These are phyloP conservation scores for Clarireedia paspali DNA, from an alignment of 2,329 filamentous ascomycete species.

Conservation along the genomic window DNA sequence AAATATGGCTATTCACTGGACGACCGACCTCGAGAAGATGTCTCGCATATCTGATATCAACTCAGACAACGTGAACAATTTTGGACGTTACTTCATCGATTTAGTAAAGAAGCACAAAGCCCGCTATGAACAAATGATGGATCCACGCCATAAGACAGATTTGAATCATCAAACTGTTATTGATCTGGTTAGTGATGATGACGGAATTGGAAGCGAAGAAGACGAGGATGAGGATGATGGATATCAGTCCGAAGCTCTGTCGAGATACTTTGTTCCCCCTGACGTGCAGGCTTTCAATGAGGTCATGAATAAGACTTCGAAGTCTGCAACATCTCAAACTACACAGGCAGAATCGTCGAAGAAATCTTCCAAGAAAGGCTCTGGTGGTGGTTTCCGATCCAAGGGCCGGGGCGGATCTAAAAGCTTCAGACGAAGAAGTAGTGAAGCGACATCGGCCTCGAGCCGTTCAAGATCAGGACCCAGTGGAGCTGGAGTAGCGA, in stretches of 20 bases:
- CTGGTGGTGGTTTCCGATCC: neutral
- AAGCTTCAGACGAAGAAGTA: slow-evolving; percentile 1
- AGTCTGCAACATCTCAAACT: neutral
- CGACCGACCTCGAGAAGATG: slow-evolving; percentile 55
- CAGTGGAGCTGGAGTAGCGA: slow-evolving; percentile 15
- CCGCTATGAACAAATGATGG: slow-evolving; percentile 44
- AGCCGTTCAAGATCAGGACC: slow-evolving; percentile 1
- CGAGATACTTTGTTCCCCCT: neutral
- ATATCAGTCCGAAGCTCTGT: neutral
- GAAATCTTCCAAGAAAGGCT: neutral
- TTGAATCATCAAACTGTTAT: slow-evolving; percentile 39
- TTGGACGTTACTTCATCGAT: slow-evolving; percentile 53
- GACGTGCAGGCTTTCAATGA: slow-evolving; percentile 8
- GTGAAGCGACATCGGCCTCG: neutral
- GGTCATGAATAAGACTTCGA: neutral
- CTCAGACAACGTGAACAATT: slow-evolving; percentile 49
- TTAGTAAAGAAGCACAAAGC: slow-evolving; percentile 44
- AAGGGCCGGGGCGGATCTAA: neutral
- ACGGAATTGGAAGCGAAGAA: slow-evolving; percentile 17
- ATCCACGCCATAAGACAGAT: slow-evolving; percentile 24
- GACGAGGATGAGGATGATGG: slow-evolving; percentile 11
- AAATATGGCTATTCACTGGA: slow-evolving; percentile 67
- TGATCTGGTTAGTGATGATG: slow-evolving; percentile 40
- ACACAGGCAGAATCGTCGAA: neutral
- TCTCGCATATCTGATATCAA: slow-evolving; percentile 55